A percentile compares a stretch with the other conserved stretches of the same genome.
These are phyloP conservation scores for Simplicillium sp. DNA, from an alignment of 2,329 filamentous ascomycete genomes.

Conservation along the genomic window DNA sequence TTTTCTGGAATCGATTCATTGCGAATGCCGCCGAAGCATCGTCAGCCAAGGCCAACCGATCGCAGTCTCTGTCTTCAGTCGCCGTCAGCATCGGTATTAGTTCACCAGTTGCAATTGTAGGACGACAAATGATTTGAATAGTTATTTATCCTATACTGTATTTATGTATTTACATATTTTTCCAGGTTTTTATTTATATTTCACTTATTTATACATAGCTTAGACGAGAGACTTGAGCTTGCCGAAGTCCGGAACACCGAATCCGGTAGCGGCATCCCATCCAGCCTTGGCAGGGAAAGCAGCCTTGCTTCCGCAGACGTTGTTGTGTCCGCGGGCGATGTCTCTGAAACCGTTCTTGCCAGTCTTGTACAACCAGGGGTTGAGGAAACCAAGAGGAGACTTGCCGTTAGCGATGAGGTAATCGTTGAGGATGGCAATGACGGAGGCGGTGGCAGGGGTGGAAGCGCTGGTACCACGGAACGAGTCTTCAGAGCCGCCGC, in stretches of 20 bases:
- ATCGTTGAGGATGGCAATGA: slow-evolving; percentile 32
- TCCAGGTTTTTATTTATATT: too few relatives aligned
- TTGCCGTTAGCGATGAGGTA: slow-evolving; percentile 23
- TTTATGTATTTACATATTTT: too few relatives aligned
- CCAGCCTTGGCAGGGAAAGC: slow-evolving; percentile 5
- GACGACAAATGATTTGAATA: too few relatives aligned
- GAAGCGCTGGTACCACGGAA: slow-evolving; percentile 20
- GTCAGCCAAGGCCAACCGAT: too few relatives aligned
- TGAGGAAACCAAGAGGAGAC: slow-evolving; percentile 21
- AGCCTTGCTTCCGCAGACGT: slow-evolving; percentile 6
- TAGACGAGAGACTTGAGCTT: not conserved
- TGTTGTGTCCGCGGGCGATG: slow-evolving; percentile 6
- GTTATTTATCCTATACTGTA: too few relatives aligned
- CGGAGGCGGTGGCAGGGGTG: slow-evolving; percentile 27
- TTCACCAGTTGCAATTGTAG: too few relatives aligned
- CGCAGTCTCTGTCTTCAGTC: too few relatives aligned
- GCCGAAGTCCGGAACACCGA: not conserved
- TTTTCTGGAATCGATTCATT: too few relatives aligned
- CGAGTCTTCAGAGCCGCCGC: not conserved
- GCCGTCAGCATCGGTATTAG: too few relatives aligned
- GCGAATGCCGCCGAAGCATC: too few relatives aligned
- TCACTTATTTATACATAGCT: too few relatives aligned
- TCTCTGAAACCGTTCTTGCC: slow-evolving; percentile 10
- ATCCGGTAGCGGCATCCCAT: slow-evolving; percentile 13
- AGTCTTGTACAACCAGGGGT: slow-evolving; percentile 16